Base-by-base conservation (phyloP, 164 flowering plant genomes). In the Liriodendron chinense region DNA sequence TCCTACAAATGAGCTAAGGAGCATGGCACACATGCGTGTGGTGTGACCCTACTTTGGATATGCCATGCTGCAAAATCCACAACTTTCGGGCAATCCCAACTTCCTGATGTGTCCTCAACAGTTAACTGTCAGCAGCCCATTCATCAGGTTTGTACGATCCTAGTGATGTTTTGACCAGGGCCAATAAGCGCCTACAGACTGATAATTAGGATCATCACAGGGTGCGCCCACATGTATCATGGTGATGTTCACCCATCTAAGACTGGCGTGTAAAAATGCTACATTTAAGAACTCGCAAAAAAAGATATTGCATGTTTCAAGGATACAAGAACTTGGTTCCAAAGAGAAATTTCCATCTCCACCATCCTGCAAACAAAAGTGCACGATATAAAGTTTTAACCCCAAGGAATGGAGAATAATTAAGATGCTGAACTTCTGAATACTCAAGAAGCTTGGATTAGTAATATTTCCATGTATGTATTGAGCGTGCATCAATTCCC, bases 301-400 rank as follows among this genome's bases (percentile, higher is more conserved):
- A 53, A 53, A 70, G 34, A 70, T 70, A 22, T 69, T 18, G 2
- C 48, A 22, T 16, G 59, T 10, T 53, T 53, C 59, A 85, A 91
- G 92, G 96, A 91, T 91, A 91, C 96, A 78, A 21, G 87, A 72
- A 77, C 73, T 22, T 14, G 86, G 75, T 69, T 73, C 85, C 77
- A 81, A 67, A 70, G 82, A 68, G 56, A 83, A 78, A 74, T 85
- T 86, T 34, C 67, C 85, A 70, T 84, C 84, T 57, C 80, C 85
- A 34, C 72, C 88, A 69, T 57, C 91, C 91, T 91, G 78, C 69
- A 84, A 78, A 74, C 67, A 78, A 74, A 53, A 67, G 21, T 65
- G 69, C 63, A 75, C 7, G 49, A 71, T 14, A 73, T 24, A 20
- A 65, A 57, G 7, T 78, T 73, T n/a, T 24, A 65, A 3, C 69